Evolutionary conservation across 164 flowering plant species (phyloP).

Genomic region (grape (Vitis vinifera)): DNA sequence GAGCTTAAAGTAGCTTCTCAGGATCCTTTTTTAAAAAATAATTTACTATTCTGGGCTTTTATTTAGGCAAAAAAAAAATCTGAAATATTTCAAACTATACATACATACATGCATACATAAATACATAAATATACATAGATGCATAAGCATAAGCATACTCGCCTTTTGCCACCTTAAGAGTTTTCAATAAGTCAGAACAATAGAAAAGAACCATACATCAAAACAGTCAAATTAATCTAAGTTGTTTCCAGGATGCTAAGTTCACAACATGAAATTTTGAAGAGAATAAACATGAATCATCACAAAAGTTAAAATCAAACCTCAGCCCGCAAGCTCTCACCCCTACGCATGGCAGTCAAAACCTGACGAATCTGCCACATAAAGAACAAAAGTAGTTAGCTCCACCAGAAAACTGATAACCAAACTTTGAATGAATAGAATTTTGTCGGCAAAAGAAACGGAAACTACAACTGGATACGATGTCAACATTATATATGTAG

Average conservation of each 20-base stretch:
- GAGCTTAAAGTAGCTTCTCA: background rate
- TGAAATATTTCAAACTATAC: too few relatives aligned
- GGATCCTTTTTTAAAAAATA: too few relatives aligned
- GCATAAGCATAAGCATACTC: background rate
- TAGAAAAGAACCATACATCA: too few relatives aligned
- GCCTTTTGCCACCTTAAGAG: background rate
- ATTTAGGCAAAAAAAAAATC: too few relatives aligned
- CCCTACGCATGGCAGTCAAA: slow-evolving; percentile 53
- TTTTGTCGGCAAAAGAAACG: background rate
- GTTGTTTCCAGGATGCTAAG: background rate
- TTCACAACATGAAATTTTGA: background rate
- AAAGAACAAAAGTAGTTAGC: background rate
- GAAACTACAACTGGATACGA: background rate
- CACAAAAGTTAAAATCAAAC: slow-evolving; percentile 29
- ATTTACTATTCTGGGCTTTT: too few relatives aligned
- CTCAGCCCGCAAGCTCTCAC: slow-evolving; percentile 44
- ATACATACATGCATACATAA: too few relatives aligned
- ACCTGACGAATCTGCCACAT: slow-evolving; percentile 55
- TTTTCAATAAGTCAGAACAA: background rate
- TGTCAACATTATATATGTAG: background rate
- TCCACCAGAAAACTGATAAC: background rate
- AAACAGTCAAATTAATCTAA: background rate
- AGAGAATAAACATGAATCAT: background rate
- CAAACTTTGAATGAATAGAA: background rate
- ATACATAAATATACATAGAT: background rate